A percentile compares a stretch with the other conserved stretches of the same genome.
Conservation (phyloP, 2,329 filamentous ascomycete species). For the Capronia epimyces region DNA sequence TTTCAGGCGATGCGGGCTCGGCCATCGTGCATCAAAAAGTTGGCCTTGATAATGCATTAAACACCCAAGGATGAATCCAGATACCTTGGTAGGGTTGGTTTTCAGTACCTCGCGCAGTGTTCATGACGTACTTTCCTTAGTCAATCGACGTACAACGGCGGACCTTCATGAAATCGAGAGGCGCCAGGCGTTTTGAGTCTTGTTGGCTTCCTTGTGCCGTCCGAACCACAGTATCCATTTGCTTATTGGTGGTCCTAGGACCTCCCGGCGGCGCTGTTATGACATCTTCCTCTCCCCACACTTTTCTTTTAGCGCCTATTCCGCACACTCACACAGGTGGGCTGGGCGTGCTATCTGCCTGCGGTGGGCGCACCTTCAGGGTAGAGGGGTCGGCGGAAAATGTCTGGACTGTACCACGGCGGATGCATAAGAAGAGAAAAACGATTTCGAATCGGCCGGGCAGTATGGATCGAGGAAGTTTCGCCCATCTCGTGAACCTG, state of each 20-base stretch:
- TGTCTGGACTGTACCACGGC: background rate
- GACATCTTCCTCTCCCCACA: constrained; percentile 6
- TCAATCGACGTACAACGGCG: too few relatives aligned
- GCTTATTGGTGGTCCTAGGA: background rate
- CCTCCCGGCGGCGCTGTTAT: constrained; percentile 2
- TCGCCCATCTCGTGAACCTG: too few relatives aligned
- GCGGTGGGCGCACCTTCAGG: background rate
- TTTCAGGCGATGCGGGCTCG: background rate
- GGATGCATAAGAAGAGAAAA: background rate
- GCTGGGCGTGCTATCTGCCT: background rate
- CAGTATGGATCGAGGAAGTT: too few relatives aligned
- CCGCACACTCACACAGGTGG: background rate
- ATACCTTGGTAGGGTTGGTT: too few relatives aligned
- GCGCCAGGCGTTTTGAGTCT: constrained; percentile 6
- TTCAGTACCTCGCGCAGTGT: too few relatives aligned
- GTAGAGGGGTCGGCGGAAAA: too few relatives aligned
- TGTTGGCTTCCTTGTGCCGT: constrained; percentile 2
- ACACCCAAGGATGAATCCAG: too few relatives aligned
- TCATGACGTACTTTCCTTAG: too few relatives aligned
- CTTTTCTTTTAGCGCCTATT: background rate
- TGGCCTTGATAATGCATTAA: too few relatives aligned
- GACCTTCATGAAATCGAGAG: background rate
- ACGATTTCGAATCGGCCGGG: background rate
- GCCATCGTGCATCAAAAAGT: background rate
- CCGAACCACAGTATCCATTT: background rate